A percentile compares a stretch with the other conserved stretches of the same genome.
phyloP scores from a whole-genome alignment of 768 basidiomycete species.

The Boletus pseudopeckii region DNA sequence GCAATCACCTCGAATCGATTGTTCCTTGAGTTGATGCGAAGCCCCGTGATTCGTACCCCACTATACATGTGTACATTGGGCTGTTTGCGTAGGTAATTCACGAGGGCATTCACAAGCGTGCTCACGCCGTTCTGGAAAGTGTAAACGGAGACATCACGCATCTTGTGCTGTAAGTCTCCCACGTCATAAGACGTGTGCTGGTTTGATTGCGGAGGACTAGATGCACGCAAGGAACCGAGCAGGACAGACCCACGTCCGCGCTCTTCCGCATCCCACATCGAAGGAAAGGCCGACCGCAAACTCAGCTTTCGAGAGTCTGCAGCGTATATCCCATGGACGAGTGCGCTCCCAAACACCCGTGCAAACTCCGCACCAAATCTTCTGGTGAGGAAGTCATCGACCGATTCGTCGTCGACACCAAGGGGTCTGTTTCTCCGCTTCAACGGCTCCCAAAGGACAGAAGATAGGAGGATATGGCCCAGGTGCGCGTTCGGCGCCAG shows the following conservation, averaged over 20 bases:
- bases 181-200: conserved; percentile 39
- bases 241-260: conserved; percentile 68
- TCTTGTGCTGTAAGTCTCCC: conserved; percentile 44
- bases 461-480: conserved; percentile 46
- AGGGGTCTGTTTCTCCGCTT: conserved; percentile 40
- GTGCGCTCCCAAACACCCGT: conserved; percentile 68
- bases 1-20: conserved; percentile 44
- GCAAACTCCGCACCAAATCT: conserved; percentile 75
- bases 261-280: conserved; percentile 67
- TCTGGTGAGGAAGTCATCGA: conserved; percentile 73
- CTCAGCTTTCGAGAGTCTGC: conserved; percentile 76
- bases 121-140: conserved; percentile 78
- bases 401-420: conserved; percentile 62
- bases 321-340: conserved; percentile 93
- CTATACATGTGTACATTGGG: conserved; percentile 58
- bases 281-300: conserved; percentile 73
- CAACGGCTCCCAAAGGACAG: conserved; percentile 59
- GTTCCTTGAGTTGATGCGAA: conserved; percentile 33
- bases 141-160: conserved; percentile 70
- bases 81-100: conserved; percentile 39
- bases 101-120: conserved; percentile 58
- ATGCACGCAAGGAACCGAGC: conserved; percentile 45
- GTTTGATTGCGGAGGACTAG: conserved; percentile 4
- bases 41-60: conserved; percentile 37
- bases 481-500: conserved; percentile 31